Percentiles rank a stretch among this genome's conserved stretches.
These are phyloP conservation scores for Candolleomyces aberdarensis DNA, from an alignment of 768 basidiomycete genomes.

Conservation along the genomic window DNA sequence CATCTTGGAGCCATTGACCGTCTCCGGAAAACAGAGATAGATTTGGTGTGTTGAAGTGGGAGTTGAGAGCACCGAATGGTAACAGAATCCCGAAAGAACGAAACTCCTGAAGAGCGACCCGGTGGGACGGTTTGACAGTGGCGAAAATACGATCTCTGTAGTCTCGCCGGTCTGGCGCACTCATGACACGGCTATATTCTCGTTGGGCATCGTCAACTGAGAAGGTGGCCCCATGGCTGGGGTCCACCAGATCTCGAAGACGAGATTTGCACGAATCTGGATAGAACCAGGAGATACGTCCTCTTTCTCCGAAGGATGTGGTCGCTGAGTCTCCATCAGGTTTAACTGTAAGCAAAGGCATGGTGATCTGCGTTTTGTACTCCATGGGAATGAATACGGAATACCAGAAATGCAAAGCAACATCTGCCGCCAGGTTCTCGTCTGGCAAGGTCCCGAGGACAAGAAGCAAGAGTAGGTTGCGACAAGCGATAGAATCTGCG, in stretches of 20 bases:
- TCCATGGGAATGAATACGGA: conserved; percentile 16
- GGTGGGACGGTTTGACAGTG: conserved; percentile 34
- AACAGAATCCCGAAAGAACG: conserved; percentile 35
- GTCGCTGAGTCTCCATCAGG: too few species aligned
- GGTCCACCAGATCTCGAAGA: not conserved
- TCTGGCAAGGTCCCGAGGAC: conserved; percentile 30
- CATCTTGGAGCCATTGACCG: conserved; percentile 16
- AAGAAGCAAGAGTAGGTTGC: conserved; percentile 36
- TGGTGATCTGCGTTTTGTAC: not conserved
- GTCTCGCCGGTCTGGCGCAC: conserved; percentile 30
- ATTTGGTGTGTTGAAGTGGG: conserved; percentile 35
- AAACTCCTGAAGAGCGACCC: conserved; percentile 33
- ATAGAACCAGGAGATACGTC: not conserved
- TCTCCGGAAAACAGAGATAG: conserved; percentile 29
- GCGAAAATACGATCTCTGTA: conserved; percentile 33
- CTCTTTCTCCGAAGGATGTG: not conserved
- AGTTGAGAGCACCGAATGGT: conserved; percentile 37
- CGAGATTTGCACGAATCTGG: not conserved
- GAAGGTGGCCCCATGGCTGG: too few species aligned
- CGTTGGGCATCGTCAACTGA: conserved; percentile 15
- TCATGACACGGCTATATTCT: conserved; percentile 28
- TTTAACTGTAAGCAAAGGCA: too few species aligned
- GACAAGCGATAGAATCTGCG: conserved; percentile 19
- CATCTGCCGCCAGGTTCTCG: conserved; percentile 29
- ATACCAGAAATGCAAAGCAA: conserved; percentile 43